Percentiles rank a stretch among this genome's conserved stretches.
These are phyloP conservation scores for Starmerella riodocensis DNA, from an alignment of 805 yeast species.

Conservation along the genomic window DNA sequence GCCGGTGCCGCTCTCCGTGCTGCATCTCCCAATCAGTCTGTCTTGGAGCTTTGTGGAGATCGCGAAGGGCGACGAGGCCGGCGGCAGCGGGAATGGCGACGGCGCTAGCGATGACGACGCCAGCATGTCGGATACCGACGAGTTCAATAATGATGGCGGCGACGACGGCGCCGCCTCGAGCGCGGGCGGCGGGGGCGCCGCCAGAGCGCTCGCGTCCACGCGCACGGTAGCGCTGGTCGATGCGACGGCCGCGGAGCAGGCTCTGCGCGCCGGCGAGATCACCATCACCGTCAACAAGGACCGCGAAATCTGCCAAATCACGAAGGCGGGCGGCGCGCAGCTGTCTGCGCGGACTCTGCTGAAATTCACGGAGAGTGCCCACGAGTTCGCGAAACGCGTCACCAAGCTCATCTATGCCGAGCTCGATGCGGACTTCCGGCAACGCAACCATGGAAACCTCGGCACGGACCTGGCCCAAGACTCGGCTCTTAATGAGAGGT, in stretches of 20 bases:
- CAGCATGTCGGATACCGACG: slow-evolving; percentile 52
- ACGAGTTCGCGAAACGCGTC: slow-evolving; percentile 43
- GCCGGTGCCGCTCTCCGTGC: slow-evolving; percentile 70
- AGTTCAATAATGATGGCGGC: slow-evolving; percentile 50
- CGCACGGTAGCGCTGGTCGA: slow-evolving; percentile 35
- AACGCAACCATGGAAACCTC: slow-evolving; percentile 33
- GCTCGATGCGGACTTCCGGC: slow-evolving; percentile 41
- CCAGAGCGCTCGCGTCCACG: not conserved
- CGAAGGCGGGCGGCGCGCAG: slow-evolving; percentile 81
- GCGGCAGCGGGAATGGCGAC: too few relatives aligned
- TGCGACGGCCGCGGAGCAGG: slow-evolving; percentile 65
- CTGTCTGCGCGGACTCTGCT: slow-evolving; percentile 58
- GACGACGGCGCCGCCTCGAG: too few relatives aligned
- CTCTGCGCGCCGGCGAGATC: slow-evolving; percentile 59
- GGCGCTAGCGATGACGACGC: slow-evolving; percentile 10
- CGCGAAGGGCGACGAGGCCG: slow-evolving; percentile 5
- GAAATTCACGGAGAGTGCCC: slow-evolving; percentile 57
- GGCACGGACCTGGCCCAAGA: slow-evolving; percentile 23
- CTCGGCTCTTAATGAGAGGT: too few relatives aligned
- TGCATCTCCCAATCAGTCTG: slow-evolving; percentile 83
- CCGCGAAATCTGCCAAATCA: slow-evolving; percentile 77
- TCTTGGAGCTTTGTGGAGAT: slow-evolving; percentile 71
- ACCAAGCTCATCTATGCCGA: slow-evolving; percentile 50
- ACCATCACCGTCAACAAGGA: slow-evolving; percentile 82
- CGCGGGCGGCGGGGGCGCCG: too few relatives aligned